Base-by-base conservation (phyloP, 169 alveolate species). In the Blepharisma undulans region DNA sequence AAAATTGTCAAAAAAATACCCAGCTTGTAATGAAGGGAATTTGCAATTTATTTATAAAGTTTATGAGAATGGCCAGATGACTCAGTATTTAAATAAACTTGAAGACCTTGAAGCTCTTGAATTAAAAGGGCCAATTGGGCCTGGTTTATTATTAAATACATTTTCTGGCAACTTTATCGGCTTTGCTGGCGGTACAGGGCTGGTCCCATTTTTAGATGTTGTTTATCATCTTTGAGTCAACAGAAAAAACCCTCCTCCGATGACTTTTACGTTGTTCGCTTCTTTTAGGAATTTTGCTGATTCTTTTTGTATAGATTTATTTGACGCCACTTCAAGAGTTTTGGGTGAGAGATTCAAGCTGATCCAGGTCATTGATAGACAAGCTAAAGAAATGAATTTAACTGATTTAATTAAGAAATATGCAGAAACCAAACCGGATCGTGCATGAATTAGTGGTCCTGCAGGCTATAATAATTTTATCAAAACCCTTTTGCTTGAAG, bases 71-170 rank as follows among this genome's bases (percentile, higher is more conserved):
- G 89, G 89, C 33, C 22, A 36, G 60, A 84, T 84, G 89, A 0
- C 89, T 7, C 33, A 84, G 27, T 30, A 7, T 32, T 5, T 84
- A 36, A 12, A 21, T 48, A 76, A 25, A 59, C 80, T 84, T 7
- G 77, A 60, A 22, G 34, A 84, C 10, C 76, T 22, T 48, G 61
- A 84, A 60, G 60, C 48, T 84, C 88, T 87, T 82, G 25, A 82
- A 21, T 25, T 94, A 10, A 29, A 85, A 74, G 96, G 96, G 1
- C 95, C 95, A 10, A 19, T 94, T 12, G 96, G 95, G 8, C 84
- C 88, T 61, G 96, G 96, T 18, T 84, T 90, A 7, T 34, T 72
- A 30, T 19, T 94, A n/a, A 33, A 85, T 2, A 27, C 60, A 18
- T 74, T 27, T 30, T 21, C 29, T n/a, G 87, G 87, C 30, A 79